A percentile compares a stretch with the other conserved stretches of the same genome.
Conservation (phyloP, 140 eudicot genomes). For the Ambrosia hybrid region DNA sequence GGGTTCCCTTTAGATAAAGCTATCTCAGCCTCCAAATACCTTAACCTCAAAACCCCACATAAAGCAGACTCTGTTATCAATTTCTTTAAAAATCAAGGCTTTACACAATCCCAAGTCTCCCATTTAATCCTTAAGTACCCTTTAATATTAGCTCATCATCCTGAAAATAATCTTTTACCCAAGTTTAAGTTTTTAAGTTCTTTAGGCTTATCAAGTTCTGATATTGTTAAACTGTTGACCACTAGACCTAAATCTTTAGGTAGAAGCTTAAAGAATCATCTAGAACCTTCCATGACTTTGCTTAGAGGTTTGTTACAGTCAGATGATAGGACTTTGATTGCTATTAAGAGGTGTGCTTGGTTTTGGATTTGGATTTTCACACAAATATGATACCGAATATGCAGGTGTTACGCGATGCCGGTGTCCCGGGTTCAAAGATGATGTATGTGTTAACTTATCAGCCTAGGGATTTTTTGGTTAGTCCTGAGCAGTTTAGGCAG, state of each 20-base stretch:
- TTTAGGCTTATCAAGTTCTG: constrained; percentile 38
- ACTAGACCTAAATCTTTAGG: constrained; percentile 18
- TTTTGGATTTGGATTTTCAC: constrained; percentile 31
- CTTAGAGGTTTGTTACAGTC: constrained; percentile 30
- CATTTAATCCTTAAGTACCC: constrained; percentile 29
- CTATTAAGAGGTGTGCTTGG: constrained; percentile 32
- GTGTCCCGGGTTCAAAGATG: constrained; percentile 32
- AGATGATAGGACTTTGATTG: constrained; percentile 28
- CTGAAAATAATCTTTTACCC: constrained; percentile 39
- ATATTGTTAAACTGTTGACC: constrained; percentile 25
- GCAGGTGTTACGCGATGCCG: constrained; percentile 27
- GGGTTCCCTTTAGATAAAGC: constrained; percentile 45
- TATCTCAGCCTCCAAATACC: constrained; percentile 37
- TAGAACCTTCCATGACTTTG: constrained; percentile 32
- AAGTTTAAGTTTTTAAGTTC: constrained; percentile 42
- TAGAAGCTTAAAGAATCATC: constrained; percentile 32
- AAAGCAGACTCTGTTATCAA: constrained; percentile 40
- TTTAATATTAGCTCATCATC: constrained; percentile 22
- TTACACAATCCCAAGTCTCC: constrained; percentile 26
- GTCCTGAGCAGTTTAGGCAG: constrained; percentile 25
- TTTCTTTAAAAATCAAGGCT: constrained; percentile 43
- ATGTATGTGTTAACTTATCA: constrained; percentile 29
- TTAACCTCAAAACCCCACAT: constrained; percentile 30
- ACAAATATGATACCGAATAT: constrained; percentile 28
- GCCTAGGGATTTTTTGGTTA: constrained; percentile 22